Evolutionary conservation across 1,139 yeast species (phyloP), one percentile per base, ranked within the genome.

Genomic region (Blastobotrys proliferans): DNA sequence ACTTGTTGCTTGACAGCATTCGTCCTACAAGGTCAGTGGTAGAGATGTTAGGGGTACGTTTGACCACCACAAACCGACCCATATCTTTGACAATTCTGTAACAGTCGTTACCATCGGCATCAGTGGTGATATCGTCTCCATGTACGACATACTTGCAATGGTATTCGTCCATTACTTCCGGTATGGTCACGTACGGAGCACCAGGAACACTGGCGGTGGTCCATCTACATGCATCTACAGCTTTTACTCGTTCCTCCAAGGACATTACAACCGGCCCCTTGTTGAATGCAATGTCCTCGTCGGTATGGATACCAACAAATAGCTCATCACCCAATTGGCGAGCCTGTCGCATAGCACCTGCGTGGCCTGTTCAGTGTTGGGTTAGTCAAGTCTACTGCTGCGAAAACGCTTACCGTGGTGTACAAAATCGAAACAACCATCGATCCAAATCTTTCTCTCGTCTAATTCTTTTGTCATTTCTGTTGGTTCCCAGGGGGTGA

Each of bases 151-250:
- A 92, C 55, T 77, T 67, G 66, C 98, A 92, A 6, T 77, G 79
- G 58, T 77, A 77, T 29, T 69, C 54, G 55, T 83, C 87, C 88
- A 90, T 77, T 49, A 85, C 81, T 37, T 66, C 68, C 0, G 95
- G 94, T 53, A 83, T 86, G 0, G 98, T 92, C n/a, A 90, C 97
- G 58, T 92, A 92, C 1, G 98, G 98, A 0, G 98, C 97, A 49
- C 75, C 71, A 1, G 81, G 73, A 16, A 92, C 75, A 1, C 86
- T 79, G 43, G 68, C 62, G 4, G 94, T 81, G 42, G 83, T 74
- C 98, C 98, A 92, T 58, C 87, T 82, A 62, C 95, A 88, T 0
- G 94, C 94, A 41, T 81, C 79, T 2, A 90, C 95, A 2, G 96
- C 95, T 21, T 74, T 72, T 47, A 82, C 70, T 45, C 97, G 72